Percentiles rank a stretch among this genome's conserved stretches.
These are phyloP conservation scores for Claviceps capensis DNA, from an alignment of 2,329 filamentous ascomycete genomes.

Conservation along the genomic window DNA sequence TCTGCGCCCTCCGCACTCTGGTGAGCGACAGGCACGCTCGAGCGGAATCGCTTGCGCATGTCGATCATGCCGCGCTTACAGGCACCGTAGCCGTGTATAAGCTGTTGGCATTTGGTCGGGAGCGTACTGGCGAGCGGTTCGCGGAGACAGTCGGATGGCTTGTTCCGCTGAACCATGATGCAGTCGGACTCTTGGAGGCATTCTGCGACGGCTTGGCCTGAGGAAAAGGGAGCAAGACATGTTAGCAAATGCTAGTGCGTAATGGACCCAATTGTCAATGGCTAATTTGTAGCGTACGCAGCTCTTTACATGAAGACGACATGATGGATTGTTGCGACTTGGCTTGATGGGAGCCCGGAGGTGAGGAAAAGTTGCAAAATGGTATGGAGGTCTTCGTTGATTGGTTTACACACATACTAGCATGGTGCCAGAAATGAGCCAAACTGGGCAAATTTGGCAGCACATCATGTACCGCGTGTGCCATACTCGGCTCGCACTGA, in stretches of 20 bases:
- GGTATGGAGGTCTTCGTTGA: not conserved
- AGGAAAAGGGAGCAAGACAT: not conserved
- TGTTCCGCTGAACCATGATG: constrained; percentile 82
- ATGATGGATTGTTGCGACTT: constrained; percentile 30
- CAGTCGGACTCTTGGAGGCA: constrained; percentile 96
- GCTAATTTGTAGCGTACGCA: constrained; percentile 49
- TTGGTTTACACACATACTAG: not conserved
- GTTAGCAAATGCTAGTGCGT: not conserved
- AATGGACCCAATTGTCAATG: not conserved
- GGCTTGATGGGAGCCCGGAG: not conserved
- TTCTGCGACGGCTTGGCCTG: constrained; percentile 81
- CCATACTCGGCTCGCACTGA: no score
- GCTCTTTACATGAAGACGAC: constrained; percentile 94
- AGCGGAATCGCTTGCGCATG: constrained; percentile 96
- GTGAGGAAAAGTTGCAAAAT: not conserved
- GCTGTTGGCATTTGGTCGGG: constrained; percentile 77
- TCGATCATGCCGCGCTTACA: constrained; percentile 95
- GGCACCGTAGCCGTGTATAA: constrained; percentile 84
- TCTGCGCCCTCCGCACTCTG: constrained; percentile 41
- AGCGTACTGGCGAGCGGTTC: constrained; percentile 69
- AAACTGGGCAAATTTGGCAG: no score
- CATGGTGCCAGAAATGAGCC: no score
- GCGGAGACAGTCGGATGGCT: constrained; percentile 76
- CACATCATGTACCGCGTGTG: no score
- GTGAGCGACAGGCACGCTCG: constrained; percentile 73